Conservation (phyloP, 441 rosid genomes). For the Manihot esculenta region DNA sequence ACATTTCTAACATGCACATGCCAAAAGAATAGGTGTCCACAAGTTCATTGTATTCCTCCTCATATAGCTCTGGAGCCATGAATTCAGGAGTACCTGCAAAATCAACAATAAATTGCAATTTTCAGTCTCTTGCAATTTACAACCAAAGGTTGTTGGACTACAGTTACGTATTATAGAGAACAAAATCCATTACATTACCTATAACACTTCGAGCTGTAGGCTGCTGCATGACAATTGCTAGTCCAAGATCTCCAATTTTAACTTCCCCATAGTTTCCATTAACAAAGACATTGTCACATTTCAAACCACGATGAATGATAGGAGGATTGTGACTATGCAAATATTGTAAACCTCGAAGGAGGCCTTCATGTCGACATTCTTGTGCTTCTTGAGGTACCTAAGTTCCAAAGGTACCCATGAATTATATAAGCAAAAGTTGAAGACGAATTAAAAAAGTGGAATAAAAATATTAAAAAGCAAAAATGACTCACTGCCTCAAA, state of each 20-base stretch:
- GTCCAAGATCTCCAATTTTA: too few species aligned
- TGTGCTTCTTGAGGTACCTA: slow-evolving; percentile 74
- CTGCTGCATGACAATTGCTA: slow-evolving; percentile 80
- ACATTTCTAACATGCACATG: slow-evolving; percentile 84
- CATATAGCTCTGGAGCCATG: slow-evolving; percentile 94
- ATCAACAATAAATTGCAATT: slow-evolving; percentile 6
- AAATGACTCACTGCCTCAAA: slow-evolving; percentile 57
- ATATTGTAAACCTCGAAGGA: slow-evolving; percentile 68
- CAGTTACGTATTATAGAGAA: slow-evolving; percentile 13
- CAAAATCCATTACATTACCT: slow-evolving; percentile 49
- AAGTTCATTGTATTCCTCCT: slow-evolving; percentile 82
- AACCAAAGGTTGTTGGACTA: neutral
- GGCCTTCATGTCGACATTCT: slow-evolving; percentile 63
- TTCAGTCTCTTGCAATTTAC: too few species aligned
- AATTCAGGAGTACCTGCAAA: slow-evolving; percentile 73
- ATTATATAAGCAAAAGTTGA: slow-evolving; percentile 9
- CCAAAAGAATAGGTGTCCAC: slow-evolving; percentile 87
- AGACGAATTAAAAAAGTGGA: neutral
- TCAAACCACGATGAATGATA: slow-evolving; percentile 73
- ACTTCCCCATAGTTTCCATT: slow-evolving; percentile 79
- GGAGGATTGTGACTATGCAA: slow-evolving; percentile 66
- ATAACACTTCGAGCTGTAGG: slow-evolving; percentile 79
- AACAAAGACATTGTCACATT: slow-evolving; percentile 81
- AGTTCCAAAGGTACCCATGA: slow-evolving; percentile 7
- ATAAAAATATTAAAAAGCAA: neutral